phyloP scores from a whole-genome alignment of 768 basidiomycete species.

The Trametes gibbosa region DNA sequence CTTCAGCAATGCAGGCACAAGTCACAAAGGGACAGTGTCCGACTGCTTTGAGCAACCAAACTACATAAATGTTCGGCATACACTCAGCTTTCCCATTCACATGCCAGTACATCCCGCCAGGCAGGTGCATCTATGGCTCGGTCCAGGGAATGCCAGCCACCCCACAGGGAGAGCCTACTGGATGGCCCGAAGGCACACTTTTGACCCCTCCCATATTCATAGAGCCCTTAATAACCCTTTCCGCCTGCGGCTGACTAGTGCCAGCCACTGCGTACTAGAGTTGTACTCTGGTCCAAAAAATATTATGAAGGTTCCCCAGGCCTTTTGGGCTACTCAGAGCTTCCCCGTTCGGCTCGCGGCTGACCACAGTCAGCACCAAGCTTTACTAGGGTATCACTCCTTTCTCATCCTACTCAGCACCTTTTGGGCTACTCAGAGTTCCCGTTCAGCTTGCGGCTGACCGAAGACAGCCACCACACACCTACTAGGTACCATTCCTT shows the following conservation, averaged over 20 bases:
- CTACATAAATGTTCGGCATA: not conserved
- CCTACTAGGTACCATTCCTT: not conserved
- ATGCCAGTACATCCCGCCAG: conserved; percentile 24
- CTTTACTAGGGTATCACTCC: conserved; percentile 3
- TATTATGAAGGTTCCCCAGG: not conserved
- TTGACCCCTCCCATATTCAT: conserved; percentile 5
- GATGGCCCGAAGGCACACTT: conserved; percentile 7
- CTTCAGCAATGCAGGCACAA: conserved; percentile 23
- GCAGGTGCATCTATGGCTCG: conserved; percentile 23
- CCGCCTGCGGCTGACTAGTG: not conserved
- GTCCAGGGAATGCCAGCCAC: conserved; percentile 17
- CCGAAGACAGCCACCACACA: not conserved
- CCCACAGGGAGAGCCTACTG: conserved; percentile 12
- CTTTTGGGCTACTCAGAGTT: not conserved
- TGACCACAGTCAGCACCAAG: not conserved
- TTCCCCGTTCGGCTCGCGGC: conserved; percentile 12
- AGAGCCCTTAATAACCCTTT: not conserved
- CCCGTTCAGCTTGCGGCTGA: not conserved
- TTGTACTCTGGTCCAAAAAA: not conserved
- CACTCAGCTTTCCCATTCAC: conserved; percentile 15
- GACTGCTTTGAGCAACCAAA: conserved; percentile 12
- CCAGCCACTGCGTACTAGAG: not conserved
- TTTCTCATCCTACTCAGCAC: not conserved
- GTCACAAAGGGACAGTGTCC: conserved; percentile 20
- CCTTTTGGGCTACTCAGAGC: conserved; percentile 1